These are phyloP conservation scores for Umbelopsis sp. DNA, from an alignment of 371 early-diverging fungal genomes.

Conservation along the genomic window DNA sequence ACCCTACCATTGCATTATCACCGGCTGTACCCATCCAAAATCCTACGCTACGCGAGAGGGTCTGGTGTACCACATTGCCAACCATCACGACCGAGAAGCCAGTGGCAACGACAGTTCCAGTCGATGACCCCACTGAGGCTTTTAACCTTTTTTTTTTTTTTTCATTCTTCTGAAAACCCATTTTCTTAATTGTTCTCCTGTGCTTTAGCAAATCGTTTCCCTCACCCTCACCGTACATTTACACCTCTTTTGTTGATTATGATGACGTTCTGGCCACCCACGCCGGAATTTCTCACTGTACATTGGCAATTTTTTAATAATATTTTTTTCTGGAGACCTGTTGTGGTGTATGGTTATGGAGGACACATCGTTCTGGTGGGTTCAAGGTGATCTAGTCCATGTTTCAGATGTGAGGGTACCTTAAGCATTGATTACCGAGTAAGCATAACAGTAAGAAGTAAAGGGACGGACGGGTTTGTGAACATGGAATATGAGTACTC, in stretches of 20 bases:
- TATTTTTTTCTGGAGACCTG: neutral
- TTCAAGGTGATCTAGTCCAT: too few species aligned
- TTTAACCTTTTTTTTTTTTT: neutral
- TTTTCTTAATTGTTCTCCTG: too few species aligned
- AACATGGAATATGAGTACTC: too few species aligned
- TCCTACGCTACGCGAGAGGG: constrained; percentile 39
- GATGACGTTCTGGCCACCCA: neutral
- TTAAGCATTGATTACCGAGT: too few species aligned
- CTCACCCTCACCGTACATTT: neutral
- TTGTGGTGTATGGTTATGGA: neutral
- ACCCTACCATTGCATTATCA: constrained; percentile 31
- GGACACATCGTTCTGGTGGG: too few species aligned
- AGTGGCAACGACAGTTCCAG: constrained; percentile 11
- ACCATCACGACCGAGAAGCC: constrained; percentile 27
- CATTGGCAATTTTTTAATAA: constrained; percentile 13
- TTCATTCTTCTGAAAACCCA: neutral
- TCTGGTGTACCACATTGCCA: constrained; percentile 35
- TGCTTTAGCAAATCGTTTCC: too few species aligned
- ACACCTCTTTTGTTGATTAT: neutral
- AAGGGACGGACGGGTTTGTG: too few species aligned
- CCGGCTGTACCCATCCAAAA: constrained; percentile 31
- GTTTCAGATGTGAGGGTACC: too few species aligned
- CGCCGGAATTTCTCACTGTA: neutral
- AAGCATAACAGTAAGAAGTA: too few species aligned
- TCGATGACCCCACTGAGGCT: neutral